Percentiles rank a stretch among this genome's conserved stretches.
Evolutionary conservation across 768 basidiomycete species (phyloP).

Genomic region (Leccinum arenicola): DNA sequence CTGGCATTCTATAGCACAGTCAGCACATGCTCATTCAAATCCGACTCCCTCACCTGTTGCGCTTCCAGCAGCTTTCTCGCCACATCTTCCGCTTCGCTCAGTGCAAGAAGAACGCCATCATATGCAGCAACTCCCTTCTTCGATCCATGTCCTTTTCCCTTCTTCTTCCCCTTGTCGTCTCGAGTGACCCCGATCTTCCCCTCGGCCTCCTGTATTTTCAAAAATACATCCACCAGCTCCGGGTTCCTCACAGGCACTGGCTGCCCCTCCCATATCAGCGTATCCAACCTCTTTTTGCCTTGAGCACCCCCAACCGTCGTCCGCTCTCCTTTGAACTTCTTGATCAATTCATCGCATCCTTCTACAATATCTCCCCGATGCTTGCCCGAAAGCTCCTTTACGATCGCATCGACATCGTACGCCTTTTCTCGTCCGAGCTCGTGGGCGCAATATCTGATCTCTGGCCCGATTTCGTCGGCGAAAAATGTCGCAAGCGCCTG

Average conservation of each 20-base stretch:
- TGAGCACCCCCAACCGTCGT: constrained; percentile 34
- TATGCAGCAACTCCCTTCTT: constrained; percentile 84
- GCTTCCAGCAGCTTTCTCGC: constrained; percentile 76
- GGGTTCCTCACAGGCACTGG: constrained; percentile 85
- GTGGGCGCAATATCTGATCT: constrained; percentile 91
- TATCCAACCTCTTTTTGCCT: constrained; percentile 53
- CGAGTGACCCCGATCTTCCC: constrained; percentile 46
- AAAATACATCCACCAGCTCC: constrained; percentile 83
- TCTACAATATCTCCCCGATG: constrained; percentile 62
- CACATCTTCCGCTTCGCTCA: constrained; percentile 89
- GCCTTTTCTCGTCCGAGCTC: constrained; percentile 74
- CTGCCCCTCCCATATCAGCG: constrained; percentile 76
- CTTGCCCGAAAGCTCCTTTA: constrained; percentile 55
- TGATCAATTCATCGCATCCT: constrained; percentile 53
- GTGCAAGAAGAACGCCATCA: constrained; percentile 76
- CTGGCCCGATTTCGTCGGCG: constrained; percentile 84
- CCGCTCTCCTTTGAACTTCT: constrained; percentile 47
- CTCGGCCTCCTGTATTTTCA: constrained; percentile 80
- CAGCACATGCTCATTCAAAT: not conserved
- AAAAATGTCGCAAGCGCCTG: constrained; percentile 85
- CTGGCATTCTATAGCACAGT: constrained; percentile 38
- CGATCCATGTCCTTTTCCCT: constrained; percentile 42
- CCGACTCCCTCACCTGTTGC: constrained; percentile 59
- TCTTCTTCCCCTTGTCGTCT: constrained; percentile 33
- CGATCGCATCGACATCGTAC: constrained; percentile 80